phyloP scores from a whole-genome alignment of 805 yeast species.

The Torulaspora maleeae region DNA sequence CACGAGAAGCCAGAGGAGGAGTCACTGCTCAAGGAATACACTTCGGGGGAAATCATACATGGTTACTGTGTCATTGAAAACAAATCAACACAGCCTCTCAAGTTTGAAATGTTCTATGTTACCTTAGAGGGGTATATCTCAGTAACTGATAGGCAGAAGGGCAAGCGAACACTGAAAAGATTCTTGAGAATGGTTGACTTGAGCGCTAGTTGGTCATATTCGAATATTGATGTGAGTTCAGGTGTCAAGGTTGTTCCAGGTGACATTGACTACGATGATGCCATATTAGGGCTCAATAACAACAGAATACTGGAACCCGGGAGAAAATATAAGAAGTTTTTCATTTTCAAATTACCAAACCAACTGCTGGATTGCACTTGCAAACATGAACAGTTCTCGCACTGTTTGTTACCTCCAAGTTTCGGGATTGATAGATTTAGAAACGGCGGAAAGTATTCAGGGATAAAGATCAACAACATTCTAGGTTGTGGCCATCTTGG shows the following conservation, averaged over 20 bases:
- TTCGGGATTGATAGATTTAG: conserved; percentile 37
- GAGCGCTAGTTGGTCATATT: conserved; percentile 51
- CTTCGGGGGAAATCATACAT: conserved; percentile 61
- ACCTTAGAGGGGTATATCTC: conserved; percentile 43
- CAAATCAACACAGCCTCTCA: conserved; percentile 42
- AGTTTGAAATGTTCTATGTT: conserved; percentile 58
- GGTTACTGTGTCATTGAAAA: conserved; percentile 55
- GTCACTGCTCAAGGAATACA: conserved; percentile 49
- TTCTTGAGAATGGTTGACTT: conserved; percentile 58
- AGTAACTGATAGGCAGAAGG: conserved; percentile 31
- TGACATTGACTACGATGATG: conserved; percentile 46
- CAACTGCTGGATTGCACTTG: conserved; percentile 51
- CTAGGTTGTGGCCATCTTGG: conserved; percentile 50
- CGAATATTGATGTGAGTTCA: conserved; percentile 48
- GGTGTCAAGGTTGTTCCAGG: conserved; percentile 47
- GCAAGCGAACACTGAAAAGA: conserved; percentile 41
- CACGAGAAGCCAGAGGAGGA: conserved; percentile 44
- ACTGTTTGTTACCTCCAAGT: conserved; percentile 41
- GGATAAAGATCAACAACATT: conserved; percentile 32
- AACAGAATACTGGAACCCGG: conserved; percentile 47
- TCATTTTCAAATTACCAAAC: conserved; percentile 54
- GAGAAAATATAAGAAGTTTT: conserved; percentile 51
- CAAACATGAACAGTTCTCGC: conserved; percentile 41
- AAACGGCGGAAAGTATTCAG: conserved; percentile 31
- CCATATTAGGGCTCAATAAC: conserved; percentile 46